phyloP scores from a whole-genome alignment of 805 yeast genomes.

The Hanseniaspora hatyaiensis region DNA sequence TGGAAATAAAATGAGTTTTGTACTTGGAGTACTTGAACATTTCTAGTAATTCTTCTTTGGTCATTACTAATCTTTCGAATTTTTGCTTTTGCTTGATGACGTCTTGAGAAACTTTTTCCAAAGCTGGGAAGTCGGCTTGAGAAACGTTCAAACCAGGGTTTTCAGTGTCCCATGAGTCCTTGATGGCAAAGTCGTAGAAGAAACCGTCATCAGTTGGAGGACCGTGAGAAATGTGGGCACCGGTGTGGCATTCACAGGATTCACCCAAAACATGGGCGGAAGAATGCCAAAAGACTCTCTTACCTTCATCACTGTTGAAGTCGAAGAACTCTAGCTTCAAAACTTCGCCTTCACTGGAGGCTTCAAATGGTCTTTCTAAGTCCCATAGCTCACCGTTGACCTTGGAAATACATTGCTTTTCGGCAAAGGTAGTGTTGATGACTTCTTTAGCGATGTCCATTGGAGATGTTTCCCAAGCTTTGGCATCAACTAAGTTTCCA shows the following conservation, averaged over 20 bases:
- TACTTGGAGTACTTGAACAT: slow-evolving; percentile 95
- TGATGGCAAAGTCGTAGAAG: slow-evolving; percentile 86
- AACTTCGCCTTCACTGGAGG: slow-evolving; percentile 35
- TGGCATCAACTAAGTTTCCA: slow-evolving; percentile 67
- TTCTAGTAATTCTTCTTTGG: slow-evolving; percentile 79
- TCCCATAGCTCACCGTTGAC: slow-evolving; percentile 91
- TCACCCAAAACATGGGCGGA: slow-evolving; percentile 97
- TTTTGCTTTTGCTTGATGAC: slow-evolving; percentile 92
- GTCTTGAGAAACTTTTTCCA: slow-evolving; percentile 77
- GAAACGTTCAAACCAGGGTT: slow-evolving; percentile 67
- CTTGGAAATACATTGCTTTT: slow-evolving; percentile 81
- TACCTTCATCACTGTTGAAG: slow-evolving; percentile 89
- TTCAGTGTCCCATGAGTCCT: slow-evolving; percentile 30
- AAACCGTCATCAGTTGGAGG: slow-evolving; percentile 98
- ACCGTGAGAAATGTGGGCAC: slow-evolving; percentile 85
- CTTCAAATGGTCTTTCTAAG: slow-evolving; percentile 83
- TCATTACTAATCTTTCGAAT: slow-evolving; percentile 83
- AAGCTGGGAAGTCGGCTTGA: slow-evolving; percentile 68
- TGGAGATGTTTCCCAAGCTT: slow-evolving; percentile 84
- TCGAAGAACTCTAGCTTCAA: slow-evolving; percentile 64
- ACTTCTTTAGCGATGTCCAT: slow-evolving; percentile 60
- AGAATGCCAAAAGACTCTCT: slow-evolving; percentile 95
- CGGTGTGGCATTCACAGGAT: slow-evolving; percentile 91
- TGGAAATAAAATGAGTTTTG: slow-evolving; percentile 73
- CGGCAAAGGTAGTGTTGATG: slow-evolving; percentile 78